These are phyloP conservation scores for Pichia eremophila DNA, from an alignment of 805 yeast genomes.

Conservation along the genomic window DNA sequence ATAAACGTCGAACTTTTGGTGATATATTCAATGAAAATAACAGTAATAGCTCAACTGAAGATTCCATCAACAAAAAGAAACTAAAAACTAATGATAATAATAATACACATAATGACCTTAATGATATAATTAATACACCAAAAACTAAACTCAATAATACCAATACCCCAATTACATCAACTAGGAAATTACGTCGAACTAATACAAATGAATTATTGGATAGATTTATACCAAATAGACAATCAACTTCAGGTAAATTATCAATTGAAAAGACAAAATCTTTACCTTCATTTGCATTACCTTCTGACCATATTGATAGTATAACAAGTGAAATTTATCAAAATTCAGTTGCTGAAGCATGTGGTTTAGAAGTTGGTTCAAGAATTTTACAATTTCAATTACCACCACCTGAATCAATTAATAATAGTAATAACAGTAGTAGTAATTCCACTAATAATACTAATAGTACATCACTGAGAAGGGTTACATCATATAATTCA, in stretches of 20 bases:
- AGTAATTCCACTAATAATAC: conserved; percentile 12
- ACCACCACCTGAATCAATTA: conserved; percentile 53
- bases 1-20: conserved; percentile 4
- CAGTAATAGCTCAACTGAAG: background rate
- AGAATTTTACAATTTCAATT: conserved; percentile 82
- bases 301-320: conserved; percentile 44
- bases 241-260: conserved; percentile 38
- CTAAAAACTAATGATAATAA: background rate
- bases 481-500: conserved; percentile 12
- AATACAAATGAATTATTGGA: conserved; percentile 34
- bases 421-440: background rate
- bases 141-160: background rate
- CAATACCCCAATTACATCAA: conserved; percentile 13
- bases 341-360: conserved; percentile 85
- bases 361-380: conserved; percentile 78
- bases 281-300: conserved; percentile 27
- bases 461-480: conserved; percentile 10
- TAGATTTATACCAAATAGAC: conserved; percentile 53
- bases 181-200: conserved; percentile 22
- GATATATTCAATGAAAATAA: conserved; percentile 9
- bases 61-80: background rate
- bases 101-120: background rate
- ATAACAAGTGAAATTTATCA: conserved; percentile 53
- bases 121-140: background rate
- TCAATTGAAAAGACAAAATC: conserved; percentile 30